Evolutionary conservation across 1,284 basidiomycete species (phyloP), one percentile per base, ranked within the genome.

Genomic region (Phylloporus sp.): DNA sequence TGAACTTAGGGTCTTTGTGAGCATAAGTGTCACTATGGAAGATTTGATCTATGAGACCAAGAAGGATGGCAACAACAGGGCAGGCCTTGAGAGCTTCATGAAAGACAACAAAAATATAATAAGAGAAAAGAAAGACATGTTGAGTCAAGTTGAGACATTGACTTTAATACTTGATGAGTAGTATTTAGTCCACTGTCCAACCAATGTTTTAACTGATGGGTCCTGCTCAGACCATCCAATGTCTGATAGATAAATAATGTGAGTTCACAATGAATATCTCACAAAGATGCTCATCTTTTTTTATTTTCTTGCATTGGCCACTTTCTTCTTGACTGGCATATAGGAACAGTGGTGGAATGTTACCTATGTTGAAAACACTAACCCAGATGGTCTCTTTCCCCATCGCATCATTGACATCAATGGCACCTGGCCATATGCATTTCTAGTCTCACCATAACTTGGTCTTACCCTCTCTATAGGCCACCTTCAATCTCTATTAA

Each of bases 71-170:
- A 78, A 96, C 80, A 82, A 96, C 94, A 79, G 96, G 91, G 58
- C 88, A 89, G 12, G 93, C 92, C 80, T 97, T 94, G 67, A 97
- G 84, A 3, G 92, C 90, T 83, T 97, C 94, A 67, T 95, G 87
- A 70, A 96, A 93, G 72, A 94, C 86, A 76, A 95, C 94, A 80
- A 93, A 95, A 67, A 94, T 91, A 71, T 92, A 86, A 59, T 92
- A 82, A 64, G 90, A 92, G 78, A 94, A 94, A n/a, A n/a, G n/a
- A n/a, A n/a, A n/a, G n/a, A n/a, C n/a, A n/a, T n/a, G n/a, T n/a
- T n/a, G n/a, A n/a, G n/a, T n/a, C n/a, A n/a, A n/a, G n/a, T n/a
- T n/a, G n/a, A n/a, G n/a, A n/a, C n/a, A n/a, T n/a, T n/a, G n/a
- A n/a, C n/a, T n/a, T n/a, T n/a, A n/a, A n/a, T n/a, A n/a, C n/a